A percentile compares a stretch with the other conserved stretches of the same genome.
These are phyloP conservation scores for Euclidium syriacum DNA, from an alignment of 345 rosid species.

Conservation along the genomic window DNA sequence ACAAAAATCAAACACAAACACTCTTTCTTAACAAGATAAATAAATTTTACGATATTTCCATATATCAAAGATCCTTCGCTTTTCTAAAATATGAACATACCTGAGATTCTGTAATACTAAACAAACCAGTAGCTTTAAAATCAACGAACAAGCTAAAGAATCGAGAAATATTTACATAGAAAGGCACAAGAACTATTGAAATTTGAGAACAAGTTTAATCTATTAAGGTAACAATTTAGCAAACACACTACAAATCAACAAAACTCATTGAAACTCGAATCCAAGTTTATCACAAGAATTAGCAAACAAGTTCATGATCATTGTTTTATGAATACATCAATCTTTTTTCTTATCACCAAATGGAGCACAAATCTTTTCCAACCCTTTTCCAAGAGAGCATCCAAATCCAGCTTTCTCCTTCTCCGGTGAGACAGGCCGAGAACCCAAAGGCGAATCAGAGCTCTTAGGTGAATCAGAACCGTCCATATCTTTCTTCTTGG, in stretches of 20 bases:
- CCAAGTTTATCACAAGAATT: not conserved
- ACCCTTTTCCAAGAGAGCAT: slow-evolving; percentile 38
- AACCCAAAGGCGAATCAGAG: not conserved
- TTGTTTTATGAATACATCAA: not conserved
- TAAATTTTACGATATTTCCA: too few species aligned
- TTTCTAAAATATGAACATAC: too few species aligned
- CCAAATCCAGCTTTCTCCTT: slow-evolving; percentile 40
- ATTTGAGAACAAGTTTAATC: not conserved
- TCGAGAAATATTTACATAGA: too few species aligned
- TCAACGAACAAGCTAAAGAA: too few species aligned
- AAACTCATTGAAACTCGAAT: not conserved
- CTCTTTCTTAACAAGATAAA: too few species aligned
- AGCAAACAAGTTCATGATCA: slow-evolving; percentile 15
- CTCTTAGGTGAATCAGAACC: not conserved
- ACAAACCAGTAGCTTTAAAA: too few species aligned
- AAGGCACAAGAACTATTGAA: too few species aligned
- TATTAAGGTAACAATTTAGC: not conserved
- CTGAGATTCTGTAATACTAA: too few species aligned
- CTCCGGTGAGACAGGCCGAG: slow-evolving; percentile 20
- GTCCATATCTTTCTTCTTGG: slow-evolving; percentile 30
- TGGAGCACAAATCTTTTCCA: slow-evolving; percentile 48
- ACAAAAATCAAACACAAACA: too few species aligned
- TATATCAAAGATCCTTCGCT: too few species aligned
- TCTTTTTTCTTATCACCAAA: slow-evolving; percentile 21
- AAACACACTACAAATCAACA: slow-evolving; percentile 11